Conservation (phyloP, 2,329 filamentous ascomycete species). For the Apiospora hydei region DNA sequence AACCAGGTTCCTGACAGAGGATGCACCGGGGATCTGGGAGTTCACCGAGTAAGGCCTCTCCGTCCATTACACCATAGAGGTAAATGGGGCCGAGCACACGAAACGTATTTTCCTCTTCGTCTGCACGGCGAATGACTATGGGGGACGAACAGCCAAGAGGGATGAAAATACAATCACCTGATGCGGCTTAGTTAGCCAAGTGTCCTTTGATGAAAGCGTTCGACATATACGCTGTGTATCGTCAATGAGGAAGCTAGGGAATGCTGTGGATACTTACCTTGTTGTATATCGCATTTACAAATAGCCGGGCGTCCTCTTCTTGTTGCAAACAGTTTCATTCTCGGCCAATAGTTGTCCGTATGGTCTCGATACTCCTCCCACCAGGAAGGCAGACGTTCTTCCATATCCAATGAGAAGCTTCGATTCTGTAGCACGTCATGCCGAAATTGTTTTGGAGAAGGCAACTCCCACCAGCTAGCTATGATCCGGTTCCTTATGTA, state of each 20-base stretch:
- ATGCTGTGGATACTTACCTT: not conserved
- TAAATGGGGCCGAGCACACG: not conserved
- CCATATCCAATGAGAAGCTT: not conserved
- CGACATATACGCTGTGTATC: not conserved
- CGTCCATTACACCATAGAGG: not conserved
- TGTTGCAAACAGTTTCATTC: not conserved
- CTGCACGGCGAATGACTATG: not conserved
- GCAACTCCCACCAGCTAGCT: not conserved
- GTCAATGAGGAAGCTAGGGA: not conserved
- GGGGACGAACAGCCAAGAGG: not conserved
- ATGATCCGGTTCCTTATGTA: not conserved
- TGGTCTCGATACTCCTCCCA: not conserved
- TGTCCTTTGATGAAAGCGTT: too few species aligned
- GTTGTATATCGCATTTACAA: not conserved
- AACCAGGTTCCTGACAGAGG: too few species aligned
- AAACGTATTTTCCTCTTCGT: not conserved
- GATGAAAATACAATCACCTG: not conserved
- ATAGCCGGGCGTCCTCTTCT: not conserved
- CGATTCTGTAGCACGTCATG: not conserved
- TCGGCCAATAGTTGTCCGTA: rapidly evolving
- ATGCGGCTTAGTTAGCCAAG: not conserved
- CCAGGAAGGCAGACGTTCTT: not conserved
- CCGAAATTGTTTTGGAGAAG: not conserved
- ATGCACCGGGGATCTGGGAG: not conserved
- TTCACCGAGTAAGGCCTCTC: not conserved